These are phyloP conservation scores for Phytophthora europaea DNA, from an alignment of 352 stramenopile species.

Conservation along the genomic window DNA sequence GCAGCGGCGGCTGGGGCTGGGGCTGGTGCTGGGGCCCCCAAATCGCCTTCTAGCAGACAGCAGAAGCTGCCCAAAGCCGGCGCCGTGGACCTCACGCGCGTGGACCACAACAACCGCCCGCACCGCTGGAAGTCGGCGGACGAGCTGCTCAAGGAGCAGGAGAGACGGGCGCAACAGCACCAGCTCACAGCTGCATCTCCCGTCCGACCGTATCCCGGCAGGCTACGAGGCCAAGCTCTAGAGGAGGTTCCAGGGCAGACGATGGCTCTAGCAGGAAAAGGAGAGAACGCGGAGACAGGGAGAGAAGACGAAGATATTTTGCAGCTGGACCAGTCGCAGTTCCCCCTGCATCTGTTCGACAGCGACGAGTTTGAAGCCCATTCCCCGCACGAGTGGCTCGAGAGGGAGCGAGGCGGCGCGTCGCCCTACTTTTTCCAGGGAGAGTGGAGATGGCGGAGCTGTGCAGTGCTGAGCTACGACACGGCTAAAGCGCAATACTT, in stretches of 20 bases:
- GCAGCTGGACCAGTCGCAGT: conserved; percentile 92
- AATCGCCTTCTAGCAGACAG: conserved; percentile 3
- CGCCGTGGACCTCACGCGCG: conserved; percentile 56
- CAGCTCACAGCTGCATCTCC: conserved; percentile 58
- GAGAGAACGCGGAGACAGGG: background rate
- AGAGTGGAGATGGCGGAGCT: conserved; percentile 88
- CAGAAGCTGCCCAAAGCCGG: conserved; percentile 26
- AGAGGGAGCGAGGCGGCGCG: conserved; percentile 45
- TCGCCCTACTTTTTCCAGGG: conserved; percentile 89
- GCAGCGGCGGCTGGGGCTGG: too few species aligned
- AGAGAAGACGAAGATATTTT: conserved; percentile 75
- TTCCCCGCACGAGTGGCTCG: conserved; percentile 83
- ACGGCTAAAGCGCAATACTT: conserved; percentile 72
- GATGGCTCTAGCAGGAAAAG: background rate
- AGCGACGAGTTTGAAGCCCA: conserved; percentile 86
- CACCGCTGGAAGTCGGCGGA: conserved; percentile 87
- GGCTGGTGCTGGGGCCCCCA: background rate
- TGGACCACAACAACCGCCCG: conserved; percentile 90
- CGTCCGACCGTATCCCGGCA: conserved; percentile 69
- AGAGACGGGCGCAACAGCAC: conserved; percentile 67
- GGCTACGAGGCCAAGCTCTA: conserved; percentile 50
- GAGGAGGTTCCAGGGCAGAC: conserved; percentile 13
- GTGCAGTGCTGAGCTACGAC: conserved; percentile 75
- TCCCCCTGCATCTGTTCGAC: conserved; percentile 93
- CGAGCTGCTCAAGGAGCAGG: conserved; percentile 71